phyloP scores from a whole-genome alignment of 805 yeast genomes.

The Saturnispora serradocipensis region DNA sequence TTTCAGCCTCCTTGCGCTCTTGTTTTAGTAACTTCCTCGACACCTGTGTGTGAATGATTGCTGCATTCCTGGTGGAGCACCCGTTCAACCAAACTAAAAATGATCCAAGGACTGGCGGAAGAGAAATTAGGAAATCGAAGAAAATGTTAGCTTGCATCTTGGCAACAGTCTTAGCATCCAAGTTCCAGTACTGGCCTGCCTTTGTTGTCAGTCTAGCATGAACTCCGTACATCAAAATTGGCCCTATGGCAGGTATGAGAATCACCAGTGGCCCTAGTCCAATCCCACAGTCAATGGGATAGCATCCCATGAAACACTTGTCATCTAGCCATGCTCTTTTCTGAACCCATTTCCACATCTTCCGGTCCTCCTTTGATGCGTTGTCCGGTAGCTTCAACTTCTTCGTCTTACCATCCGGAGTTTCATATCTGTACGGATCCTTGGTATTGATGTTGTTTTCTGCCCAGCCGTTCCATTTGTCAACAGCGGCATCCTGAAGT shows the following conservation, averaged over 20 bases:
- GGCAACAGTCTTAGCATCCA: slow-evolving; percentile 53
- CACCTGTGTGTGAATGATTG: slow-evolving; percentile 48
- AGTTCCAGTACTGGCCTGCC: slow-evolving; percentile 46
- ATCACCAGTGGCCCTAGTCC: slow-evolving; percentile 72
- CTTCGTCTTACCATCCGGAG: slow-evolving; percentile 41
- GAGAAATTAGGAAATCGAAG: slow-evolving; percentile 62
- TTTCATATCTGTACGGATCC: slow-evolving; percentile 54
- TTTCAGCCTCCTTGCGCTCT: slow-evolving; percentile 2
- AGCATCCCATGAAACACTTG: slow-evolving; percentile 71
- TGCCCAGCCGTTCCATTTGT: slow-evolving; percentile 55
- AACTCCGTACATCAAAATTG: slow-evolving; percentile 66
- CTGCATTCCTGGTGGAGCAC: slow-evolving; percentile 86
- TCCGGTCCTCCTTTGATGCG: slow-evolving; percentile 49
- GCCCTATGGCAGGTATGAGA: slow-evolving; percentile 73
- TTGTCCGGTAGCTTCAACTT: slow-evolving; percentile 53
- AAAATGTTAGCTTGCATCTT: slow-evolving; percentile 70
- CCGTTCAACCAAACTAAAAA: slow-evolving; percentile 73
- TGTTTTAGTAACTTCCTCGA: slow-evolving; percentile 15
- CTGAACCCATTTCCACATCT: slow-evolving; percentile 66
- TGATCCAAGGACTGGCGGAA: slow-evolving; percentile 76
- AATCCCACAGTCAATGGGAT: slow-evolving; percentile 62
- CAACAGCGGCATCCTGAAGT: slow-evolving; percentile 29
- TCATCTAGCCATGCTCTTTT: slow-evolving; percentile 83
- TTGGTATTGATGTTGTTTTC: slow-evolving; percentile 54
- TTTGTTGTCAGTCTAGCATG: slow-evolving; percentile 58